Percentiles rank a stretch among this genome's conserved stretches.
Evolutionary conservation across 2,329 filamentous ascomycete species (phyloP).

Genomic region (Cytospora paraplurivora): DNA sequence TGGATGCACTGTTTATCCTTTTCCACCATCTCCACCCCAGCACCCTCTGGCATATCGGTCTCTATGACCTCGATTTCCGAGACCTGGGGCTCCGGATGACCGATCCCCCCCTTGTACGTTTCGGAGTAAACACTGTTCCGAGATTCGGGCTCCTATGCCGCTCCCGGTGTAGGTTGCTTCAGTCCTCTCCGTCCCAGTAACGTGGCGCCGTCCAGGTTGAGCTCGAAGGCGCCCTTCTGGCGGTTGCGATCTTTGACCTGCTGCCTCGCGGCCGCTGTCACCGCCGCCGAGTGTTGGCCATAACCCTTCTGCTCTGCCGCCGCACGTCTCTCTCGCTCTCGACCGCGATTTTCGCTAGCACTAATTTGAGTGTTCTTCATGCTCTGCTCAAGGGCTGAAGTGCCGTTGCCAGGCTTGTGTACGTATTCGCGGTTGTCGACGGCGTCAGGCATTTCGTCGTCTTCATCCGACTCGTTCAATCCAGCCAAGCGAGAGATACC

Average conservation of each 20-base stretch:
- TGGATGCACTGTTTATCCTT: not conserved
- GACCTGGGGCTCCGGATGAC: not conserved
- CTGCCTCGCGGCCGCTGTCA: slow-evolving; percentile 80
- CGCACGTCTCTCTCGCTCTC: slow-evolving; percentile 45
- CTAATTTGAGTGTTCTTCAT: slow-evolving; percentile 81
- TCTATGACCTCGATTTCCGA: not conserved
- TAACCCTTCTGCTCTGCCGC: slow-evolving; percentile 65
- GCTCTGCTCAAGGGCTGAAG: slow-evolving; percentile 80
- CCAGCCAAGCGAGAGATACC: slow-evolving; percentile 58
- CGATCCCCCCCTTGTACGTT: not conserved
- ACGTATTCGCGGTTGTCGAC: slow-evolving; percentile 45
- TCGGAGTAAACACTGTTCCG: slow-evolving; percentile 6
- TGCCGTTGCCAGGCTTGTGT: slow-evolving; percentile 47
- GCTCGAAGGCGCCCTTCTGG: slow-evolving; percentile 83
- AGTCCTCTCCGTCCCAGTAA: slow-evolving; percentile 70
- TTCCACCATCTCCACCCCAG: not conserved
- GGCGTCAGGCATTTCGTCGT: slow-evolving; percentile 53
- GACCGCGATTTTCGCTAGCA: slow-evolving; percentile 58
- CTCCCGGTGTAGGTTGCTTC: slow-evolving; percentile 54
- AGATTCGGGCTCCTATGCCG: slow-evolving; percentile 35
- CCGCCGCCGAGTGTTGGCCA: slow-evolving; percentile 82
- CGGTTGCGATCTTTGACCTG: slow-evolving; percentile 69
- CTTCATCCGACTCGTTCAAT: slow-evolving; percentile 70
- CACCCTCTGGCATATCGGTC: not conserved
- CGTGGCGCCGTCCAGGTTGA: slow-evolving; percentile 89